Conservation (phyloP, 2,329 filamentous ascomycete genomes). For the Neoascochyta sp. region DNA sequence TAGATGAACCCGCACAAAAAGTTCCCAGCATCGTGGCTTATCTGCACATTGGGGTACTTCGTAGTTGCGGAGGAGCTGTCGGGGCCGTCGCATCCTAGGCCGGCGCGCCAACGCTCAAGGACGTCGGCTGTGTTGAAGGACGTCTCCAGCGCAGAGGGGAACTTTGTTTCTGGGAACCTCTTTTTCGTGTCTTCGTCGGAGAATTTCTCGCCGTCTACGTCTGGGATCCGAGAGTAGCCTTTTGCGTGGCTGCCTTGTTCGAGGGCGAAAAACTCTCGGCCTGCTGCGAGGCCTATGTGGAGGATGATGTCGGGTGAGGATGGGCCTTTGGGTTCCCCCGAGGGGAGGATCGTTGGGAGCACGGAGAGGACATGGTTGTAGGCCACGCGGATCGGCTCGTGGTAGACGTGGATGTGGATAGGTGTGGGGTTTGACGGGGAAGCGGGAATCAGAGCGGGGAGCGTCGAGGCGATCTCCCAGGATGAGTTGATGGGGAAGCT, state of each 20-base stretch:
- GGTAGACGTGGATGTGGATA: conserved; percentile 36
- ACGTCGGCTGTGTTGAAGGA: conserved; percentile 32
- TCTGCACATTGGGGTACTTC: conserved; percentile 21
- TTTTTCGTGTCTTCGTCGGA: conserved; percentile 13
- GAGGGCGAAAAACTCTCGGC: conserved; percentile 34
- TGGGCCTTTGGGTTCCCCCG: conserved; percentile 14
- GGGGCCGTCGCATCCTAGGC: conserved; percentile 9
- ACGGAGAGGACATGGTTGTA: conserved; percentile 28
- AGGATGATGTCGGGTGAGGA: conserved; percentile 33
- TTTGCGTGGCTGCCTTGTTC: conserved; percentile 28
- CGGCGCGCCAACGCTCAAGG: conserved; percentile 26
- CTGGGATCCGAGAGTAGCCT: conserved; percentile 30
- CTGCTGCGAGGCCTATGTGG: conserved; percentile 39
- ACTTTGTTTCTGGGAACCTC: conserved; percentile 5
- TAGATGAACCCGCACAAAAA: conserved; percentile 40
- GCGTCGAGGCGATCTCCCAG: conserved; percentile 37
- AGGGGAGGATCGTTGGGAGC: conserved; percentile 28
- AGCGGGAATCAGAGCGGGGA: conserved; percentile 34
- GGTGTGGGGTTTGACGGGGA: conserved; percentile 21
- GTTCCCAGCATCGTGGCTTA: conserved; percentile 33
- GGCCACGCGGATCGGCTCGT: conserved; percentile 34
- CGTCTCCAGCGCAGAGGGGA: conserved; percentile 22
- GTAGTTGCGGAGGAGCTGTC: conserved; percentile 2
- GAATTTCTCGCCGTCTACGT: conserved; percentile 33
- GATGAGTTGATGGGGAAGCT: conserved; percentile 34